Evolutionary conservation across 306 rosid species (phyloP), one percentile per base, ranked within the genome.

Genomic region (Parietaria judaica): DNA sequence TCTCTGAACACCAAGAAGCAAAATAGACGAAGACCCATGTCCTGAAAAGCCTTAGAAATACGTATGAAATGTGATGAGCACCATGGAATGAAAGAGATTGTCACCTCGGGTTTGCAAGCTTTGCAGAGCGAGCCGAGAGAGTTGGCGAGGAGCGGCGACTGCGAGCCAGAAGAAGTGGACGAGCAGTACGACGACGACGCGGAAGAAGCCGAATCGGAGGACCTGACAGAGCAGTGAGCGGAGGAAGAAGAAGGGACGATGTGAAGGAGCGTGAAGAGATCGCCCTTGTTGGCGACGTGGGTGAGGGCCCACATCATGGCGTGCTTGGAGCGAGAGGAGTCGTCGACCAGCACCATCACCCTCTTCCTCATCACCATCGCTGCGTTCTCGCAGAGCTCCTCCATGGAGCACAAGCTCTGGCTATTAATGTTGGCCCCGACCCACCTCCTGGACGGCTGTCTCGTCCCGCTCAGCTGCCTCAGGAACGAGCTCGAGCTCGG

Each of bases 241-340:
- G 79, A 76, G 62, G 55, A 7, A 51, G 79, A 76, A 66, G 55
- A 7, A 72, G 89, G 81, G 39, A 88, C 63, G 49, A 92, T 61
- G 39, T 79, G 90, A 71, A 92, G 99, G 5, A 92, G 90, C 60
- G 99, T 84, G 14, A 92, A 76, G 66, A 89, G 67, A 78, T 92
- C 99, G 66, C 83, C 85, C 94, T 79, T 86, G 51, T 82, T 80
- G 31, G 76, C 95, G 0, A 84, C 76, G 76, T 92, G 90, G 3
- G 90, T 84, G 59, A 92, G 94, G 8, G 99, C 96, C 99, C 99
- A 92, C 78, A 86, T 68, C 81, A 89, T 79, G 41, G 99, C 99
- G 77, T 86, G 94, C 61, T 78, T 88, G 45, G 99, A 86, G 61
- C 86, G 84, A 14, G 87, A 70, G 43, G 88, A 56, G 4, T 68